Evolutionary conservation across 1,284 basidiomycete species (phyloP), one percentile per base, ranked within the genome.

Genomic region (Puccinia novopanici): DNA sequence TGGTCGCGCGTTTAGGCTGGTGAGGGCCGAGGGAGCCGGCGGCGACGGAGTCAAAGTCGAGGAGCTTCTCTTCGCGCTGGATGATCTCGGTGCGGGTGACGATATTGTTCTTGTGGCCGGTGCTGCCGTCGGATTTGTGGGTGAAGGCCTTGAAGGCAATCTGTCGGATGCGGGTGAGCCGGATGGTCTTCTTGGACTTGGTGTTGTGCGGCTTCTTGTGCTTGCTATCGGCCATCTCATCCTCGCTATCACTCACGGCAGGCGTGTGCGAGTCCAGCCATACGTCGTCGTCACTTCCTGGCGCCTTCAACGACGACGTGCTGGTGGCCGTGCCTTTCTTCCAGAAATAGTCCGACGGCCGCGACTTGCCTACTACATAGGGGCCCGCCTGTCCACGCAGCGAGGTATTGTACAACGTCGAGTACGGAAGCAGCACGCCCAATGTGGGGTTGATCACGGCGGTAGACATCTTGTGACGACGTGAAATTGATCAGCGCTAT

Each of bases 111-210:
- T 45, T 73, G 2, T 73, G 71, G 13, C 71, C 40, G 0, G n/a
- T n/a, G n/a, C 54, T 73, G n/a, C 71, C 54, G 45, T 73, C 71
- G 24, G 71, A 13, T 37, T 59, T 81, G 10, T 72, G 61, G 3
- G 48, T 67, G 48, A 81, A 81, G 5, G 79, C 71, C 75, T 67
- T 74, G 42, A 81, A 81, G 45, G 79, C 72, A 13, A 81, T 81
- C 24, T 55, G 59, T 17, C 79, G 61, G 37, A 77, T 34, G 54
- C 34, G 27, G 22, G 63, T 65, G 27, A 77, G 54, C 15, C 65
- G 50, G 50, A 22, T 55, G 19, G 17, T 30, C 17, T 70, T 70
- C 22, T 50, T 50, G 12, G 52, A 8, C 37, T 10, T 67, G 57
- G 1, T 42, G 1, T 48, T 2, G 17, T 19, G 34, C 34, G 34